Evolutionary conservation across 2,329 filamentous ascomycete genomes (phyloP).

Genomic region (Sclerotinia minor): DNA sequence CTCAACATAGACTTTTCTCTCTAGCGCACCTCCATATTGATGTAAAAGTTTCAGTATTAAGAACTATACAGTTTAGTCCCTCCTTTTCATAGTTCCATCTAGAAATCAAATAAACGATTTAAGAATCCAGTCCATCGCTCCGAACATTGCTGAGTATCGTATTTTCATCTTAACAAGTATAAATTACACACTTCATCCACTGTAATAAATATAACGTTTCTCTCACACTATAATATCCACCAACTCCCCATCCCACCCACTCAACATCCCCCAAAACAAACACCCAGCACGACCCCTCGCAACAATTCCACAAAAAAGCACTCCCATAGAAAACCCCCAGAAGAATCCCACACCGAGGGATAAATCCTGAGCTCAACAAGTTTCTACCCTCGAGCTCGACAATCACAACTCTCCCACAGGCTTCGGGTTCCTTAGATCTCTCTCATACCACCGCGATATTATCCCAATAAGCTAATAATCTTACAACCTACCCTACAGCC

Average conservation of each 20-base stretch:
- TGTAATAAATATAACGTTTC: not conserved
- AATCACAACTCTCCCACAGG: not conserved
- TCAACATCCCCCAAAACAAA: not conserved
- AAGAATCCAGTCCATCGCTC: not conserved
- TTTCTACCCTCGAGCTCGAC: no score
- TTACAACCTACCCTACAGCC: no score
- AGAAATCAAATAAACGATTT: not conserved
- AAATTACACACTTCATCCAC: not conserved
- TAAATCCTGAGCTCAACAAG: no score
- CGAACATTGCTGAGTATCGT: not conserved
- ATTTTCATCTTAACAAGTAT: not conserved
- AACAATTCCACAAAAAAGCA: not conserved
- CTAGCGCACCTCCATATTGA: no score
- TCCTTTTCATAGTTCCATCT: not conserved
- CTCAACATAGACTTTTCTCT: not conserved
- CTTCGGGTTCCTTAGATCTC: no score
- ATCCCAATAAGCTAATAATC: no score
- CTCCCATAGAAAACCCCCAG: not conserved
- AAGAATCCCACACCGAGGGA: no score
- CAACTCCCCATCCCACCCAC: not conserved
- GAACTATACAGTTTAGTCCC: not conserved
- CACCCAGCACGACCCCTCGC: no score
- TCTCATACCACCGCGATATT: no score
- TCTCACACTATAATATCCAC: not conserved
- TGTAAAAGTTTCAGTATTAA: not conserved